These are phyloP conservation scores for Malus hybrid DNA, from an alignment of 331 rosid genomes.

Conservation along the genomic window DNA sequence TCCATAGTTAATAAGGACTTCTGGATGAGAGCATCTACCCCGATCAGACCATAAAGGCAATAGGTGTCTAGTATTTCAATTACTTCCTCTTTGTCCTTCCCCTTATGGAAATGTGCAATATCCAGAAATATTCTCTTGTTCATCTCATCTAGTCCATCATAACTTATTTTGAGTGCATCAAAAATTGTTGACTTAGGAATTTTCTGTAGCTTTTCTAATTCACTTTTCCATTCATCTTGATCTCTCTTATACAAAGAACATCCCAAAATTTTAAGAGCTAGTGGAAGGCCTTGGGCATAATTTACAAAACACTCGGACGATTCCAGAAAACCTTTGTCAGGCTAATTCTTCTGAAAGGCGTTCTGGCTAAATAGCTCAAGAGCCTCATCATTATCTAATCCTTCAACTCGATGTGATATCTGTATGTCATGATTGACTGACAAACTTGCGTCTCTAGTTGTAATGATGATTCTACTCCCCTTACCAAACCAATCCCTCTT, in stretches of 20 bases:
- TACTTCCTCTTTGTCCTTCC: too few species aligned
- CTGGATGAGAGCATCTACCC: too few species aligned
- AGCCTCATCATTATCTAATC: neutral
- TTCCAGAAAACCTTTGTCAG: neutral
- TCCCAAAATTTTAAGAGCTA: neutral
- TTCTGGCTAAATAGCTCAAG: neutral
- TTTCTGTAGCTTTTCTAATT: neutral
- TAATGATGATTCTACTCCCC: conserved; percentile 12
- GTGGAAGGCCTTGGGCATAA: neutral
- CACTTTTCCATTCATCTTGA: neutral
- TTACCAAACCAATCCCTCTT: conserved; percentile 1
- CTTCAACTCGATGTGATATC: neutral
- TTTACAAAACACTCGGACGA: neutral
- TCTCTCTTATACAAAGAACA: neutral
- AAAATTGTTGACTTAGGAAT: neutral
- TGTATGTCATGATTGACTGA: neutral
- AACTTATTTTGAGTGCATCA: neutral
- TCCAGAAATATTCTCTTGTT: neutral
- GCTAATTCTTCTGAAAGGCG: neutral
- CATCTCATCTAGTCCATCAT: neutral
- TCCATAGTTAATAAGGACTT: too few species aligned
- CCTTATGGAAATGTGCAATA: neutral
- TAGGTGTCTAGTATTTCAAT: too few species aligned
- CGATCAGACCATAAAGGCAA: too few species aligned
- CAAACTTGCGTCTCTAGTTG: conserved; percentile 4